A percentile compares a stretch with the other conserved stretches of the same genome.
These are phyloP conservation scores for Paraphaeosphaeria minitans DNA, from an alignment of 2,329 filamentous ascomycete species.

Conservation along the genomic window DNA sequence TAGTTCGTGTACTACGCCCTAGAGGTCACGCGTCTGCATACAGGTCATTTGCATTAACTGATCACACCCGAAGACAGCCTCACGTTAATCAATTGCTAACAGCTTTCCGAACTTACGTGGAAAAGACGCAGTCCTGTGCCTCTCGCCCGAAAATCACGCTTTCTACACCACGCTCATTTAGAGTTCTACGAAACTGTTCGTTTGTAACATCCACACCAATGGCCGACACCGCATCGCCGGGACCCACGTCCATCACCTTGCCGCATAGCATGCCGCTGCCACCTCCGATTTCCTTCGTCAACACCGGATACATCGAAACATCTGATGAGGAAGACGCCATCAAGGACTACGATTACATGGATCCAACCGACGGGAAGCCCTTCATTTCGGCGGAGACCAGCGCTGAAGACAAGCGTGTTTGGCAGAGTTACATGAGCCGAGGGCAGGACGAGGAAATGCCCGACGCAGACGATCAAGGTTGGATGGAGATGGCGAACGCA, in stretches of 20 bases:
- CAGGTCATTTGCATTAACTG: too few relatives aligned
- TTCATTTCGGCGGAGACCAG: background rate
- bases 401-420: background rate
- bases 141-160: too few relatives aligned
- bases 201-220: too few relatives aligned
- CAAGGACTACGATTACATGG: background rate
- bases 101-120: too few relatives aligned
- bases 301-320: background rate
- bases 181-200: too few relatives aligned
- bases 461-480: background rate
- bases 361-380: background rate
- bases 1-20: too few relatives aligned
- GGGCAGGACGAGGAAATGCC: background rate
- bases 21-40: too few relatives aligned
- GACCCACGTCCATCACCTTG: background rate
- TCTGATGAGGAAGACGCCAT: background rate
- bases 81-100: too few relatives aligned
- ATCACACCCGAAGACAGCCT: too few relatives aligned
- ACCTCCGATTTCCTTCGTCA: background rate
- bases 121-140: too few relatives aligned
- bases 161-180: too few relatives aligned
- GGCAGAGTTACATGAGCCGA: background rate
- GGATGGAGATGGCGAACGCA: background rate
- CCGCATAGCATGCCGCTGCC: background rate
- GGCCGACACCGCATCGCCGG: background rate